These are phyloP conservation scores for Elsinoe fawcettii DNA, from an alignment of 2,329 filamentous ascomycete genomes.

Conservation along the genomic window DNA sequence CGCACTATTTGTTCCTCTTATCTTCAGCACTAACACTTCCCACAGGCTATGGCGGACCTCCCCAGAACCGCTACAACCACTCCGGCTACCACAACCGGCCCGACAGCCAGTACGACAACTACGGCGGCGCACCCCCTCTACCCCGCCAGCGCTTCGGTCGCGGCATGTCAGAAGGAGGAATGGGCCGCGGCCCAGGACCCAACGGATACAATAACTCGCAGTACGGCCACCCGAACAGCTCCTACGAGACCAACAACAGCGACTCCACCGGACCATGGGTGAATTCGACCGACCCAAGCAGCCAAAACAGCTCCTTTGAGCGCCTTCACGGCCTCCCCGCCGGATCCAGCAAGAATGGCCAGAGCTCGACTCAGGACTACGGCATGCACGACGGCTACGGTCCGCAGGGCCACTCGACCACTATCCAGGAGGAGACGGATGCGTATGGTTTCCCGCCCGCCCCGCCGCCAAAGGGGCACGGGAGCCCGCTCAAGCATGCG, in stretches of 20 bases:
- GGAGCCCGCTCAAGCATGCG: constrained; percentile 1
- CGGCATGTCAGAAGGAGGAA: constrained; percentile 34
- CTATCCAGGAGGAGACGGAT: constrained; percentile 33
- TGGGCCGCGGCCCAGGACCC: constrained; percentile 32
- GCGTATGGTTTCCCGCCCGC: constrained; percentile 16
- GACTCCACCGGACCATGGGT: constrained; percentile 63
- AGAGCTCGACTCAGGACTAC: constrained; percentile 37
- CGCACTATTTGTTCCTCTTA: background rate
- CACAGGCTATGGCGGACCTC: constrained; percentile 26
- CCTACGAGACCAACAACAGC: constrained; percentile 69
- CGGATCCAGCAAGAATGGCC: constrained; percentile 18
- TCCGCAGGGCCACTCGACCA: constrained; percentile 15
- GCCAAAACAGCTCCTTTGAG: constrained; percentile 86
- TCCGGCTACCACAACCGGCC: constrained; percentile 31
- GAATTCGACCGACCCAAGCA: constrained; percentile 84
- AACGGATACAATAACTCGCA: constrained; percentile 34
- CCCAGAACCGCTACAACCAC: constrained; percentile 25
- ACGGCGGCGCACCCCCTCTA: constrained; percentile 28
- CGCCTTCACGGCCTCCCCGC: constrained; percentile 44
- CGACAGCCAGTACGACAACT: constrained; percentile 32
- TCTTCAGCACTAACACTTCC: constrained; percentile 21
- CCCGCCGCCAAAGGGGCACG: background rate
- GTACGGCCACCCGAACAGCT: constrained; percentile 70
- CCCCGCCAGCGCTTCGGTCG: constrained; percentile 33
- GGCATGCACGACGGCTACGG: constrained; percentile 33